Percentiles rank a stretch among this genome's conserved stretches.
These are phyloP conservation scores for Cephaloascus albidus DNA, from an alignment of 805 yeast genomes.

Conservation along the genomic window DNA sequence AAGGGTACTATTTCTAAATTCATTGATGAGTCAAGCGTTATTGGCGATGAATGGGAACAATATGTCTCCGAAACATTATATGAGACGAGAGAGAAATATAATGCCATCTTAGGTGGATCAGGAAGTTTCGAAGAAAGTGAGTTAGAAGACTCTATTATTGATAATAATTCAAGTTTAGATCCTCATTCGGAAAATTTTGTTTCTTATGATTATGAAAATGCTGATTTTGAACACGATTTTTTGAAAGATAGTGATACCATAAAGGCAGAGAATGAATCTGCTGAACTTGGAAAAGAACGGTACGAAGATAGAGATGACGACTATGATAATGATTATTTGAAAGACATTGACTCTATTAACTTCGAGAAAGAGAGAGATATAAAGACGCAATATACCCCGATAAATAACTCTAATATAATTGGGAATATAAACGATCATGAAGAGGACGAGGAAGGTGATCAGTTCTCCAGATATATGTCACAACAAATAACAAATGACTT, in stretches of 20 bases:
- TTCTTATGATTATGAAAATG: too few relatives aligned
- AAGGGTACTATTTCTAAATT: conserved; percentile 49
- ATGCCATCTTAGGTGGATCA: conserved; percentile 85
- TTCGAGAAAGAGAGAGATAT: too few relatives aligned
- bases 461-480: conserved; percentile 66
- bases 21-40: conserved; percentile 38
- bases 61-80: conserved; percentile 78
- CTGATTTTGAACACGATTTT: too few relatives aligned
- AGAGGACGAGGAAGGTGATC: conserved; percentile 35
- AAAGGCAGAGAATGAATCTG: too few relatives aligned
- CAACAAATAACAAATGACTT: conserved; percentile 56
- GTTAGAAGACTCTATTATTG: neutral
- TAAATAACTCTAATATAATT: too few relatives aligned
- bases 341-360: conserved; percentile 25
- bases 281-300: too few relatives aligned
- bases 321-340: conserved; percentile 18
- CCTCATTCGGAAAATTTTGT: too few relatives aligned
- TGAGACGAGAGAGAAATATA: conserved; percentile 89
- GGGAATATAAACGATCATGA: conserved; percentile 19
- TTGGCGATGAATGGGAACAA: conserved; percentile 60
- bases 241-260: too few relatives aligned
- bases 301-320: conserved; percentile 21
- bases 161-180: neutral
- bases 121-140: conserved; percentile 35
- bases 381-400: too few relatives aligned